These are phyloP conservation scores for Geranomyces variabilis DNA, from an alignment of 192 early-diverging fungal species.

Conservation along the genomic window DNA sequence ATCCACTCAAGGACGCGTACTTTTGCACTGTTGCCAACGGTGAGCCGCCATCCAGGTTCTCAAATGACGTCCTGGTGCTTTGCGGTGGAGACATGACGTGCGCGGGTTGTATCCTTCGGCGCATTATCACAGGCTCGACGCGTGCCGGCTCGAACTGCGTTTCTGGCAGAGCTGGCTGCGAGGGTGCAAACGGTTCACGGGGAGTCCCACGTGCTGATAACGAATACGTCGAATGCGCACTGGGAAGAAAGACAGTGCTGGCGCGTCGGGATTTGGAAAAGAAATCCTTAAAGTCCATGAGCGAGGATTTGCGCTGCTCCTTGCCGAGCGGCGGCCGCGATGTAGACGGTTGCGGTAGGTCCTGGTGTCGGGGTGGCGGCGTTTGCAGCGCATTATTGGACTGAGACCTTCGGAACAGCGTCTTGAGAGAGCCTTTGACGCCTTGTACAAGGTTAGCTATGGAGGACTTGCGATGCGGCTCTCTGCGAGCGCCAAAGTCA, in stretches of 20 bases:
- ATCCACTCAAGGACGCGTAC: neutral
- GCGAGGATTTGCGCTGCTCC: neutral
- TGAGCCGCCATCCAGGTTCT: neutral
- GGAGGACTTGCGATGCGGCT: slow-evolving; percentile 17
- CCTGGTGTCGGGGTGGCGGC: neutral
- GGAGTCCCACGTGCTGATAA: too few species aligned
- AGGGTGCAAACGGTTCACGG: neutral
- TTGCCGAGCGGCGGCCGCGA: slow-evolving; percentile 5
- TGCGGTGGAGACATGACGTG: neutral
- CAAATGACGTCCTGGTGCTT: slow-evolving; percentile 6
- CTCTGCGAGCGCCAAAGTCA: neutral
- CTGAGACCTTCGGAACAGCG: slow-evolving; percentile 13
- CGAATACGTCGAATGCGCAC: too few species aligned
- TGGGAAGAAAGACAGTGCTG: too few species aligned
- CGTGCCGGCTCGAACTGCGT: neutral
- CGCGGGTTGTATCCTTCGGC: neutral
- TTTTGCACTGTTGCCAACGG: neutral
- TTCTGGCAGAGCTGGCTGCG: neutral
- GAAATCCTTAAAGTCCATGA: slow-evolving; percentile 19
- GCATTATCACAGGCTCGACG: neutral
- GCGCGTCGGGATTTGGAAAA: neutral
- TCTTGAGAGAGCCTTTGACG: slow-evolving; percentile 7
- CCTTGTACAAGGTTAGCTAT: slow-evolving; percentile 7
- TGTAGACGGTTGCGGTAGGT: neutral
- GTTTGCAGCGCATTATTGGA: neutral